Evolutionary conservation across 805 yeast genomes (phyloP).

Genomic region (Nakazawaea wyomingensis): DNA sequence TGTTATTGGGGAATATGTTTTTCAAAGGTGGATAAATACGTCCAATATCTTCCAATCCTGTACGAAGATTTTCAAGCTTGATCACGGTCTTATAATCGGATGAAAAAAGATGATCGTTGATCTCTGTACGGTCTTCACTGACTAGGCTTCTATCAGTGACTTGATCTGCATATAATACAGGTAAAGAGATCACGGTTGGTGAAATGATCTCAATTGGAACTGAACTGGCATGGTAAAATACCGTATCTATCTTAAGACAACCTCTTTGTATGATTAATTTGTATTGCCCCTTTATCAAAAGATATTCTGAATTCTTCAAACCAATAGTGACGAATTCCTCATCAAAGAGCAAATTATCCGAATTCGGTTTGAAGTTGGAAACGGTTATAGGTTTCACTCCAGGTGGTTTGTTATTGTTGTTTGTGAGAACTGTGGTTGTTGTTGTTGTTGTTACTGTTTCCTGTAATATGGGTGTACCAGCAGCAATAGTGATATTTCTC

Average conservation of each 20-base stretch:
- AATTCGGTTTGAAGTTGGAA: slow-evolving; percentile 34
- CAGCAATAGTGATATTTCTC: not conserved
- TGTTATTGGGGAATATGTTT: slow-evolving; percentile 30
- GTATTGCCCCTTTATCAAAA: slow-evolving; percentile 46
- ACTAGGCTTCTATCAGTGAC: slow-evolving; percentile 27
- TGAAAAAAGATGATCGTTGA: slow-evolving; percentile 33
- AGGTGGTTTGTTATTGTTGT: not conserved
- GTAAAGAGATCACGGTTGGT: slow-evolving; percentile 31
- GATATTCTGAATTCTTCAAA: slow-evolving; percentile 34
- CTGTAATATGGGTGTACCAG: not conserved
- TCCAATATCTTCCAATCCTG: slow-evolving; percentile 44
- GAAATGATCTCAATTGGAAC: slow-evolving; percentile 29
- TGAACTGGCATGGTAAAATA: slow-evolving; percentile 25
- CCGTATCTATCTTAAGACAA: slow-evolving; percentile 37
- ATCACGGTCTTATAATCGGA: slow-evolving; percentile 38
- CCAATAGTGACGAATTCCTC: slow-evolving; percentile 34
- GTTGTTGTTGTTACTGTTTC: slow-evolving; percentile 1
- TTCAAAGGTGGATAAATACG: slow-evolving; percentile 39
- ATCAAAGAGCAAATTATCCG: slow-evolving; percentile 32
- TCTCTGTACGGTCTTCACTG: slow-evolving; percentile 24
- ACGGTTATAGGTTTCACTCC: slow-evolving; percentile 13
- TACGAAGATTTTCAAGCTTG: slow-evolving; percentile 28
- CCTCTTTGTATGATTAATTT: slow-evolving; percentile 40
- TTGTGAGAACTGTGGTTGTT: not conserved
- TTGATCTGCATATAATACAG: slow-evolving; percentile 39